Evolutionary conservation across 1,139 yeast genomes (phyloP).

Genomic region (Taphrina communis): DNA sequence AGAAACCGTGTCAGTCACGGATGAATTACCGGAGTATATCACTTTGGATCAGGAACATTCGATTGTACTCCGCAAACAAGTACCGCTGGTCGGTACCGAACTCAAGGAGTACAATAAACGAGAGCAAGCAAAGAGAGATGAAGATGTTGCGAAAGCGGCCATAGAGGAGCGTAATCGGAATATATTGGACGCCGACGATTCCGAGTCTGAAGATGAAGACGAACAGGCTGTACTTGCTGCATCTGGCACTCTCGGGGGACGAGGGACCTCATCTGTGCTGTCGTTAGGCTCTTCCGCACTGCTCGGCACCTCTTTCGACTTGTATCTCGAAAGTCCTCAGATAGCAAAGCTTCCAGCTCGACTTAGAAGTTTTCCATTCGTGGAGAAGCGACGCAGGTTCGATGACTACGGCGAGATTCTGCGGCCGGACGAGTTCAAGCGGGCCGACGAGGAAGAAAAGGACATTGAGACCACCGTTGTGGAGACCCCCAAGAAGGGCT

Average conservation of each 20-base stretch:
- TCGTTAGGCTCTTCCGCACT: constrained; percentile 42
- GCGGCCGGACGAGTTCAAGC: constrained; percentile 66
- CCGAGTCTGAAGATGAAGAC: constrained; percentile 53
- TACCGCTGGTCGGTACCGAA: constrained; percentile 52
- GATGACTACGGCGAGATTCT: constrained; percentile 88
- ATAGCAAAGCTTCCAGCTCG: constrained; percentile 38
- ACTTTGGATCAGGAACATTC: constrained; percentile 22
- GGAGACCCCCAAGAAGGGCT: constrained; percentile 34
- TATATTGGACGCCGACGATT: constrained; percentile 55
- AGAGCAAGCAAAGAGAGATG: constrained; percentile 54
- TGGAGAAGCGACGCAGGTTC: constrained; percentile 59
- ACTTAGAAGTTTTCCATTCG: constrained; percentile 74
- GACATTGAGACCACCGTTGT: constrained; percentile 28
- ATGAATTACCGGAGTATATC: constrained; percentile 20
- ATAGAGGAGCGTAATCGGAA: constrained; percentile 64
- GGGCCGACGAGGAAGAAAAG: constrained; percentile 46
- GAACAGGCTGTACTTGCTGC: constrained; percentile 35
- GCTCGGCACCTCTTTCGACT: constrained; percentile 40
- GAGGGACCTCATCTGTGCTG: constrained; percentile 26
- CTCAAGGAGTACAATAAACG: constrained; percentile 50
- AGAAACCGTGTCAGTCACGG: constrained; percentile 45
- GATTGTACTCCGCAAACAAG: constrained; percentile 43
- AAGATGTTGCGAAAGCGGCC: constrained; percentile 60
- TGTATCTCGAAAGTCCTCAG: constrained; percentile 40
- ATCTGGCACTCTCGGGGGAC: constrained; percentile 21